Evolutionary conservation across 1,139 yeast genomes (phyloP), one percentile per base, ranked within the genome.

Genomic region (Lizanozyma gosingica): DNA sequence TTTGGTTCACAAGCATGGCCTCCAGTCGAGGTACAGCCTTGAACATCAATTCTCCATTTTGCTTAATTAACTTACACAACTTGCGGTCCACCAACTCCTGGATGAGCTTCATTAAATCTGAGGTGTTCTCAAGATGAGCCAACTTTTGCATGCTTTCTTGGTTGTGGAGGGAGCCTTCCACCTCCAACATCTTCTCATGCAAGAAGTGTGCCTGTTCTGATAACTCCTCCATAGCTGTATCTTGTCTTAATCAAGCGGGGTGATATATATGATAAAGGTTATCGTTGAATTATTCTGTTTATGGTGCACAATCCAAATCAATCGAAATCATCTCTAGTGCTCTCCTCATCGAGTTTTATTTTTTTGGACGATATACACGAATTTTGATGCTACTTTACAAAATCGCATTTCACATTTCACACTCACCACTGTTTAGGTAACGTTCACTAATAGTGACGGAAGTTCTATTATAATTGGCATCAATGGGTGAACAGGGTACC

Each of bases 11-110:
- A 53, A 82, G 83, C 32, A 67, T 71, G 9, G 94, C 94, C 48
- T 85, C 94, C 14, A 70, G 61, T 35, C 67, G 60, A 15, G 78
- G 70, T 4, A 83, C 82, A 0, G 92, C 86, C 56, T 83, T 86
- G 61, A 88, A 90, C 55, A 73, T 73, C 44, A 83, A 67, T 46
- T 71, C 83, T 45, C 73, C 80, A 43, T 79, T 87, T 48, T 71
- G 79, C 53, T 76, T 75, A 37, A 78, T 71, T 42, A 85, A 65
- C 56, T 86, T 86, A 40, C 90, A 70, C 44, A 86, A 66, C 47
- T 83, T 84, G 46, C 47, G 42, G 46, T 63, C 55, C 47, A 74
- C 57, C 36, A 78, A 48, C 35, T 61, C 62, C 47, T 70, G 71
- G 43, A 85, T 66, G 49, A 83, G 86, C 6, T 22, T 22, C 29